A percentile compares a stretch with the other conserved stretches of the same genome.
Conservation (phyloP, 2,329 filamentous ascomycete genomes). For the Blumeriella jaapii region DNA sequence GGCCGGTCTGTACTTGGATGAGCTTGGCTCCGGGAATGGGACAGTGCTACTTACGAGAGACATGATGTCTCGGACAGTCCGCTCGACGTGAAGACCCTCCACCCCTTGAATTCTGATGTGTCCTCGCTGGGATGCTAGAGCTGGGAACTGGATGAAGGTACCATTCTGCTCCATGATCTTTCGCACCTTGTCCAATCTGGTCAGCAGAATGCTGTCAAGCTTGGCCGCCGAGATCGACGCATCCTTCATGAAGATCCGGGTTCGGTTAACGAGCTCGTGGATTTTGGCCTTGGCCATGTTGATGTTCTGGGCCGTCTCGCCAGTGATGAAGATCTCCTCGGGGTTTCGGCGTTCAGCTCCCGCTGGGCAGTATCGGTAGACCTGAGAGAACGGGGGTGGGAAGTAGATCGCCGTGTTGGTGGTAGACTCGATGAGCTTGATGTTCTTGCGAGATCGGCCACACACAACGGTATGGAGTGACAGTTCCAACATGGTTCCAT, state of each 20-base stretch:
- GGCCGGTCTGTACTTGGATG: slow-evolving; percentile 58
- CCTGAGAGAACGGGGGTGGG: slow-evolving; percentile 80
- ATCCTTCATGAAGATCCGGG: slow-evolving; percentile 83
- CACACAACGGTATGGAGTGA: slow-evolving; percentile 87
- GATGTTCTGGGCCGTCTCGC: slow-evolving; percentile 75
- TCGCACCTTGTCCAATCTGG: slow-evolving; percentile 87
- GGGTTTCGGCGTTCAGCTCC: slow-evolving; percentile 73
- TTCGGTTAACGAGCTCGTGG: slow-evolving; percentile 69
- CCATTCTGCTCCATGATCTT: slow-evolving; percentile 97
- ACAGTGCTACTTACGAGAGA: slow-evolving; percentile 52
- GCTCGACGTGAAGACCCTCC: slow-evolving; percentile 87
- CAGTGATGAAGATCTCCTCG: slow-evolving; percentile 90
- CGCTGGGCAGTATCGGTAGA: slow-evolving; percentile 80
- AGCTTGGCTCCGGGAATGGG: too few species aligned
- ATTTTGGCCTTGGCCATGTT: slow-evolving; percentile 83
- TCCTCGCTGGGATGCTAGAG: slow-evolving; percentile 73
- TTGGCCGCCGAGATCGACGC: slow-evolving; percentile 83
- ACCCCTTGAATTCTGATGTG: slow-evolving; percentile 84
- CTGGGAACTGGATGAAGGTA: slow-evolving; percentile 86
- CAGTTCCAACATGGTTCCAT: slow-evolving; percentile 70
- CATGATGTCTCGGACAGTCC: slow-evolving; percentile 94
- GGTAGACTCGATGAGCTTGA: slow-evolving; percentile 91
- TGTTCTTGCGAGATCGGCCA: slow-evolving; percentile 89
- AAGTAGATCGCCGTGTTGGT: slow-evolving; percentile 98
- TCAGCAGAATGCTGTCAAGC: slow-evolving; percentile 86